Evolutionary conservation across 2,329 filamentous ascomycete species (phyloP), one percentile per base, ranked within the genome.

Genomic region (Juglanconis oblonga): DNA sequence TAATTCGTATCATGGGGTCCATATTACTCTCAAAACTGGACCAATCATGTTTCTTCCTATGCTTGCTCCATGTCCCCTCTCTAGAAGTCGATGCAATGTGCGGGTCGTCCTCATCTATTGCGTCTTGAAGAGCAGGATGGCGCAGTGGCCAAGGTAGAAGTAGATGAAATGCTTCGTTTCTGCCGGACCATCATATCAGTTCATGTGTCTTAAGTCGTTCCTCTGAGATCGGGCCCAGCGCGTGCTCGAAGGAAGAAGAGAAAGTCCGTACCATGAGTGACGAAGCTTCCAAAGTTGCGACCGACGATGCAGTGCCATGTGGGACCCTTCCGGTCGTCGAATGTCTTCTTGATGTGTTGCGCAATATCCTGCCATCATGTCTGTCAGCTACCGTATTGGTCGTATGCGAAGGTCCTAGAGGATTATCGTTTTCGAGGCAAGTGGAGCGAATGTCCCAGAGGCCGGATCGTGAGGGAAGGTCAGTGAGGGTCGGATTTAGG

Each of bases 131-230:
- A 99, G 87, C 59, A 99, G 85, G 73, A 99, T 98, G 62, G 95
- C 95, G 76, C 92, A 97, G 82, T 98, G 95, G 57, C 95, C 95
- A 62, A 99, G 89, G 81, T 99, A 99, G 81, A 99, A 99, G 81
- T 99, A 99, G 75, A 99, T 97, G 81, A 99, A 99, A 78, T 99
- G 95, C 81, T 98, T 98, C 33, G 95, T 98, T 77, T 98, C 95
- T 97, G 79, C 29, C 42, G 47, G 8, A 3, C 17, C 5, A 24
- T 7, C 5, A 9, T 5, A 32, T 47, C 38, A 59, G 55, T 61
- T 66, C 44, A 57, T 52, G 47, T 36, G 24, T 36, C 14, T 13
- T 17, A 11, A 14, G 14, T 11, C 17, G 9, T 29, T n/a, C n/a
- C 14, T 24, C 8, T 3, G 10, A 10, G 17, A 1, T n/a, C n/a